Evolutionary conservation across 2,329 filamentous ascomycete species (phyloP), one percentile per base, ranked within the genome.

Genomic region (Arthrobotrys musiformis): DNA sequence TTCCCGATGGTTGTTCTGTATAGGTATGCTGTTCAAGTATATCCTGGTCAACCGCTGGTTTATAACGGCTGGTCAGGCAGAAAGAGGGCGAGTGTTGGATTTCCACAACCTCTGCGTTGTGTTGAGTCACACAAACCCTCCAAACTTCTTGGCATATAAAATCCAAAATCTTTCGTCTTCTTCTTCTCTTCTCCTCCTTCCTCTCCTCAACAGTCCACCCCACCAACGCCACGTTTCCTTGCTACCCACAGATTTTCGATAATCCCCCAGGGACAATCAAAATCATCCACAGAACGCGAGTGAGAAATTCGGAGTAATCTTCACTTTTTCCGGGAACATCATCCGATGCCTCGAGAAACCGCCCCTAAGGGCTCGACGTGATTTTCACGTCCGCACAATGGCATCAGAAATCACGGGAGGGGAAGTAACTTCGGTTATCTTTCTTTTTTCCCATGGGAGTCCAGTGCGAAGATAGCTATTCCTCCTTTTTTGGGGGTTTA

Each of bases 301-400:
- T 91, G 90, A 90, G 90, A 91, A 91, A 91, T 91, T 91, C 90
- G 90, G 90, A 91, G 90, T 88, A 91, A 89, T 91, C 90, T 91
- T 90, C 89, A 90, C 83, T 80, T 40, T 35, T 79, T n/a, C 17
- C 13, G 17, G 4, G 15, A 58, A 13, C 37, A n/a, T n/a, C n/a
- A n/a, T 42, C 11, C n/a, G 13, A 40, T 40, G n/a, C 2, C 35
- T 40, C n/a, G 40, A 42, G 8, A 58, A 40, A 9, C 90, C 89
- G 88, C 89, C 88, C 87, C 89, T 86, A 86, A 91, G 89, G 89
- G 89, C 86, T 89, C 88, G 87, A 87, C 89, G 89, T 89, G 89
- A 89, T 46, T 56, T 81, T 81, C 86, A 86, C 88, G 89, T 87
- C 86, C 89, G 90, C 89, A 90, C 85, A 15, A 84, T 84, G 89